Percentiles rank a stretch among this genome's conserved stretches.
Evolutionary conservation across 2,329 filamentous ascomycete species (phyloP).

Genomic region (Trichocomaceae sp.): DNA sequence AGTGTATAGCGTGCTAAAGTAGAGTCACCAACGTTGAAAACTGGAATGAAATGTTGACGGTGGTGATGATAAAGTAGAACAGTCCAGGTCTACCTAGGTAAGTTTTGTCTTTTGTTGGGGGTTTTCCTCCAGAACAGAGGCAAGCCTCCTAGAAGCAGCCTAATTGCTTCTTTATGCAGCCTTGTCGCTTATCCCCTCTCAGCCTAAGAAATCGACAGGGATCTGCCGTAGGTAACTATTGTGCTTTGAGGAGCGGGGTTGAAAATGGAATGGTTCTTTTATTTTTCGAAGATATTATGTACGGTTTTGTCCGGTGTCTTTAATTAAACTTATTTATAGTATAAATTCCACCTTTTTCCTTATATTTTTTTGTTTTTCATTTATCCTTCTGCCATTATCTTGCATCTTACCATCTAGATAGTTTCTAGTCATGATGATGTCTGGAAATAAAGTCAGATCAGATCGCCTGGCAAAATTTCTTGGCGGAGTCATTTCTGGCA

Average conservation of each 20-base stretch:
- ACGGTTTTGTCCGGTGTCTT: background rate
- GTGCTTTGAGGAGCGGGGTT: background rate
- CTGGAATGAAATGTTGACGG: background rate
- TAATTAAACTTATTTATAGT: background rate
- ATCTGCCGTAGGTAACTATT: background rate
- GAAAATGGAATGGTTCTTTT: background rate
- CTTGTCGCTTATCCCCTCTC: background rate
- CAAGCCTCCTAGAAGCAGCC: background rate
- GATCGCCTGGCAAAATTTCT: constrained; percentile 2
- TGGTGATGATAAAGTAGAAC: background rate
- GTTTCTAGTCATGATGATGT: background rate
- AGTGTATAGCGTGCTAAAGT: background rate
- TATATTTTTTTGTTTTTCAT: too few species aligned
- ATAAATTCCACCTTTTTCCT: background rate
- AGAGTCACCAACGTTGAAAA: background rate
- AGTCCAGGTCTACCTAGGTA: background rate
- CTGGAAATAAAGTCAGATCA: constrained; percentile 16
- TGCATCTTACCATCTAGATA: background rate
- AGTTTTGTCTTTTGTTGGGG: background rate
- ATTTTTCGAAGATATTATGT: background rate
- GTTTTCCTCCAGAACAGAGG: background rate
- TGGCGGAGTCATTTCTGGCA: background rate
- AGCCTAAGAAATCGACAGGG: background rate
- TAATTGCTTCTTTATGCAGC: background rate
- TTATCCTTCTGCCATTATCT: too few species aligned